phyloP scores from a whole-genome alignment of 2,329 filamentous ascomycete species.

The Xylariaceae sp. region DNA sequence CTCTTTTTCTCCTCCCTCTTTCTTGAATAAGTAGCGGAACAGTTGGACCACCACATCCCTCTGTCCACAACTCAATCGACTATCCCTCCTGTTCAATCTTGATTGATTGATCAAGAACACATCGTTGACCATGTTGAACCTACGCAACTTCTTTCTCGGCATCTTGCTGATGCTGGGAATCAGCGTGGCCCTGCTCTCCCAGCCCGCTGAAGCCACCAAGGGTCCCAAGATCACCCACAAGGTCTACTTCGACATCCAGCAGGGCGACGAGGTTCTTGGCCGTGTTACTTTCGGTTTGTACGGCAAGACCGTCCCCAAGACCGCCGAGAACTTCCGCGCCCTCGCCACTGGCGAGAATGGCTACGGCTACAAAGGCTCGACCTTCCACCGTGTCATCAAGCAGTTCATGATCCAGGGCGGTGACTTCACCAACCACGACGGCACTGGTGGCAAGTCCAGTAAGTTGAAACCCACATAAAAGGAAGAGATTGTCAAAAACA shows the following conservation, averaged over 20 bases:
- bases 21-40: constrained; percentile 1
- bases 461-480: constrained; percentile 36
- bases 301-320: constrained; percentile 82
- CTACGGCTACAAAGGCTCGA: constrained; percentile 76
- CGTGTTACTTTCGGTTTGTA: constrained; percentile 80
- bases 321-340: constrained; percentile 70
- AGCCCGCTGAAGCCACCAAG: constrained; percentile 71
- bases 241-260: constrained; percentile 83
- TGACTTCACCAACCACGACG: constrained; percentile 80
- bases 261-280: constrained; percentile 72
- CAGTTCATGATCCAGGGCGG: constrained; percentile 90
- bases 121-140: constrained; percentile 63
- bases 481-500: neutral
- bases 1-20: constrained; percentile 20
- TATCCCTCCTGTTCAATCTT: neutral
- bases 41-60: constrained; percentile 11
- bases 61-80: constrained; percentile 1
- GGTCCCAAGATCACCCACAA: constrained; percentile 96
- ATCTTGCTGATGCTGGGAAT: constrained; percentile 47
- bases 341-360: constrained; percentile 84
- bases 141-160: constrained; percentile 69
- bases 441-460: constrained; percentile 84
- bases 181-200: constrained; percentile 48
- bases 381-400: constrained; percentile 89
- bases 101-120: neutral